Percentiles rank a stretch among this genome's conserved stretches.
Conservation (phyloP, 352 stramenopile species). For the Phytophthora quininea region DNA sequence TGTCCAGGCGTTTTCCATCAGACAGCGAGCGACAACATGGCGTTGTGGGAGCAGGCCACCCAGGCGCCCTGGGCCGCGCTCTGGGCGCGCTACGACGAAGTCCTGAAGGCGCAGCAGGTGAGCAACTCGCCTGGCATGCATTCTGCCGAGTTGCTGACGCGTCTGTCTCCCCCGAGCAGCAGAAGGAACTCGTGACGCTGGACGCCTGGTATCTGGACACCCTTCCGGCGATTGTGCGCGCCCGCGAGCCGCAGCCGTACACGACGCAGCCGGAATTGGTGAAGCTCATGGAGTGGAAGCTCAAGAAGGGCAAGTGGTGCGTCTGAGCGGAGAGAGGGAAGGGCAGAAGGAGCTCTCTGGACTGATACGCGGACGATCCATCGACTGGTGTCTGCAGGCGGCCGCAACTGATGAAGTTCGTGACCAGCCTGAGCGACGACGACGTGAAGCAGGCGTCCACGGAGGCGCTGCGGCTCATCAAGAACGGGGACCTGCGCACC, state of each 20-base stretch:
- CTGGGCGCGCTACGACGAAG: slow-evolving; percentile 48
- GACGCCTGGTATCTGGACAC: slow-evolving; percentile 62
- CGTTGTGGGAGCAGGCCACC: slow-evolving; percentile 35
- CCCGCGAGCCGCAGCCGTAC: slow-evolving; percentile 54
- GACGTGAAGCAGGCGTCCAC: slow-evolving; percentile 57
- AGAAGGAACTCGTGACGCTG: slow-evolving; percentile 59
- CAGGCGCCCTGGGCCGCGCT: slow-evolving; percentile 39
- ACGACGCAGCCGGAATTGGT: slow-evolving; percentile 62
- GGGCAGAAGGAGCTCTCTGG: neutral
- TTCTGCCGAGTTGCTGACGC: neutral
- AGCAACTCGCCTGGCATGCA: neutral
- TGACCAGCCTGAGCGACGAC: slow-evolving; percentile 45
- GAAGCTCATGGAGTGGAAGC: slow-evolving; percentile 83
- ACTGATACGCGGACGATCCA: no score
- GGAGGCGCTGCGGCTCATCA: slow-evolving; percentile 43
- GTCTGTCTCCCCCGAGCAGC: slow-evolving; percentile 36
- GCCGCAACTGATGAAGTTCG: slow-evolving; percentile 78
- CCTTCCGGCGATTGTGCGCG: slow-evolving; percentile 47
- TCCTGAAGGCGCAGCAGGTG: slow-evolving; percentile 49
- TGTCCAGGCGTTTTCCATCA: neutral
- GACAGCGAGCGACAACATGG: slow-evolving; percentile 11
- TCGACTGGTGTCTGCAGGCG: slow-evolving; percentile 36
- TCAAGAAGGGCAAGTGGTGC: slow-evolving; percentile 87
- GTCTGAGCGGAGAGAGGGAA: neutral
- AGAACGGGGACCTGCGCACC: slow-evolving; percentile 35